Conservation (phyloP, 768 basidiomycete genomes). For the Candolleomyces aberdarensis region DNA sequence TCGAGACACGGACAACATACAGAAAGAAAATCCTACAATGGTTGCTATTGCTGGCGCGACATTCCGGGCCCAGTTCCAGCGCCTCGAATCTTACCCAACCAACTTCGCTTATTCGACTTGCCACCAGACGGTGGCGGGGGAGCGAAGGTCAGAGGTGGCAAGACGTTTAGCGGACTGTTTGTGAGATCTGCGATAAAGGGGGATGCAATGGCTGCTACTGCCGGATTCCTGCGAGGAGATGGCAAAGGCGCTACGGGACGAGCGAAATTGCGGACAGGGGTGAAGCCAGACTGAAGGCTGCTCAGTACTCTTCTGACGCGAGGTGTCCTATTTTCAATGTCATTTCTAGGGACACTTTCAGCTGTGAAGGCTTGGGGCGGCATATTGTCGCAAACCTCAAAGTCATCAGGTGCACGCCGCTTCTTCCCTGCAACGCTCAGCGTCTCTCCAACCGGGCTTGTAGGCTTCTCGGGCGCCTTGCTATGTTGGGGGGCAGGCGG, state of each 20-base stretch:
- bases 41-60: background rate
- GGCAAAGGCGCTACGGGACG: conserved; percentile 39
- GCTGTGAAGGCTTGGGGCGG: conserved; percentile 65
- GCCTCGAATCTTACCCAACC: conserved; percentile 70
- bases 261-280: conserved; percentile 57
- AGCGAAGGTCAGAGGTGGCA: conserved; percentile 17
- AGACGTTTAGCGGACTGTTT: conserved; percentile 51
- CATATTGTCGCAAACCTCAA: conserved; percentile 51
- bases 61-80: conserved; percentile 12
- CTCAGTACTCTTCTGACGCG: conserved; percentile 59
- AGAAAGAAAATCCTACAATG: background rate
- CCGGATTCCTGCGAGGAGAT: conserved; percentile 46
- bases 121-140: conserved; percentile 36
- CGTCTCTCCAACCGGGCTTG: conserved; percentile 13
- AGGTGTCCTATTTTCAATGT: conserved; percentile 48
- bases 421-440: conserved; percentile 60
- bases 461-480: background rate
- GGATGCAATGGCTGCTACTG: conserved; percentile 27
- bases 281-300: conserved; percentile 64
- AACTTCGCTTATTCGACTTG: conserved; percentile 52
- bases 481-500: conserved; percentile 22
- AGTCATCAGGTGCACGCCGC: conserved; percentile 74
- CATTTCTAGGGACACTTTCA: conserved; percentile 46
- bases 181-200: conserved; percentile 57
- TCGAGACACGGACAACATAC: background rate